Evolutionary conservation across 306 rosid genomes (phyloP), one percentile per base, ranked within the genome.

Genomic region (Carpinus viminea): DNA sequence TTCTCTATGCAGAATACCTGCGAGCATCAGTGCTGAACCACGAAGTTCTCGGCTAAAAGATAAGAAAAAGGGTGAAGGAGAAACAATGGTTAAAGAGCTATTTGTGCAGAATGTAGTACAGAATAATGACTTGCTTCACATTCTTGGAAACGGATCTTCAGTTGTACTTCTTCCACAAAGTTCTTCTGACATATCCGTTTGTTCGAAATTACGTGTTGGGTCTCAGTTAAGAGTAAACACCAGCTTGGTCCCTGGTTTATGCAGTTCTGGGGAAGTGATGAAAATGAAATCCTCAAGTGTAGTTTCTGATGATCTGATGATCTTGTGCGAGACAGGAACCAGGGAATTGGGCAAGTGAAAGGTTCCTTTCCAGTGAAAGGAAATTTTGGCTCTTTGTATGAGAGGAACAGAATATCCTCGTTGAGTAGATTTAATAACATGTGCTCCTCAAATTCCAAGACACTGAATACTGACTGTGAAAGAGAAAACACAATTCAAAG

Each of bases 31-130:
- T 85, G 75, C 87, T 64, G 94, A 82, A 82, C 99, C 99, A 80
- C 89, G 97, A 64, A 96, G 99, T 82, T 96, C 97, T 77, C 89
- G 98, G 69, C 93, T 96, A 75, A 96, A 93, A 85, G 96, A 93
- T 79, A 96, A 90, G 88, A 96, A 80, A 79, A 96, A 80, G 85
- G 86, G 96, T 74, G 99, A 96, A 93, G 98, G 99, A 72, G 99
- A 91, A 59, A 80, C 91, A 31, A 89, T 96, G 76, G 89, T 96
- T 70, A 96, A 96, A 85, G 96, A 93, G 85, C 80, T 89, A 68
- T 96, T 96, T 85, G 98, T 89, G 68, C 97, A 86, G 75, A 85
- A 88, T 65, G 89, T 93, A 28, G 72, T 88, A 61, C 89, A 81
- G 84, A 96, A 91, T 82, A 93, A 96, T 82, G 86, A 89, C 74